phyloP scores from a whole-genome alignment of 139 green algal species.

The Dunaliella primolecta region DNA sequence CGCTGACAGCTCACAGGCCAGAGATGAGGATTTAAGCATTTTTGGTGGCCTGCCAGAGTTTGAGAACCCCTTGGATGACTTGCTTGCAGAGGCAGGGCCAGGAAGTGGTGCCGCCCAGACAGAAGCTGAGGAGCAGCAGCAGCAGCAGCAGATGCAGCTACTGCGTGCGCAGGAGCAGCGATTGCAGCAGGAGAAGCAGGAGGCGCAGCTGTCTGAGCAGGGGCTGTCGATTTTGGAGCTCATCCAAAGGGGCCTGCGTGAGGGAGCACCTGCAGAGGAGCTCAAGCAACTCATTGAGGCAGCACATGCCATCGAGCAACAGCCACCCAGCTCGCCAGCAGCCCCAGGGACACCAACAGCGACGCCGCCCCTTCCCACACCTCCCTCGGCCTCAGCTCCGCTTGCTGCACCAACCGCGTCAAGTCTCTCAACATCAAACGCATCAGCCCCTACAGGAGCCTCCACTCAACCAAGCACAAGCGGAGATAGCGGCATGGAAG shows the following conservation, averaged over 20 bases:
- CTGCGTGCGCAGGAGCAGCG: background rate
- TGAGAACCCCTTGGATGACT: slow-evolving; percentile 6
- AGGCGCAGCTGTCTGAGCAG: background rate
- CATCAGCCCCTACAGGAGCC: too few species aligned
- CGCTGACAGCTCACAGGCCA: background rate
- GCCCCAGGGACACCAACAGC: background rate
- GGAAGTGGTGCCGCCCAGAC: background rate
- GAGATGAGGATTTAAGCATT: background rate
- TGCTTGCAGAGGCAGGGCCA: background rate
- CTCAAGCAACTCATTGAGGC: slow-evolving; percentile 15
- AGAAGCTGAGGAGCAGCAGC: background rate
- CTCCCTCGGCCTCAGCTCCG: too few species aligned
- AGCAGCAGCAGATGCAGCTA: background rate
- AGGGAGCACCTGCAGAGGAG: background rate
- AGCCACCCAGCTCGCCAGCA: background rate
- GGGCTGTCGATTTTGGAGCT: background rate
- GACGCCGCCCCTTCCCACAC: too few species aligned
- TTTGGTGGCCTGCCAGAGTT: background rate
- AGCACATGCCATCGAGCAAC: background rate
- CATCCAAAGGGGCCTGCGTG: slow-evolving; percentile 10
- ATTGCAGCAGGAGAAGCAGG: slow-evolving; percentile 8
- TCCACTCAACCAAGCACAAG: too few species aligned
- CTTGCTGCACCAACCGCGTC: too few species aligned
- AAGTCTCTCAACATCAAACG: too few species aligned
- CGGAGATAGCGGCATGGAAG: background rate